Conservation (phyloP, 495 filamentous ascomycete genomes). For the Paragyromitra xinjiangensis region DNA sequence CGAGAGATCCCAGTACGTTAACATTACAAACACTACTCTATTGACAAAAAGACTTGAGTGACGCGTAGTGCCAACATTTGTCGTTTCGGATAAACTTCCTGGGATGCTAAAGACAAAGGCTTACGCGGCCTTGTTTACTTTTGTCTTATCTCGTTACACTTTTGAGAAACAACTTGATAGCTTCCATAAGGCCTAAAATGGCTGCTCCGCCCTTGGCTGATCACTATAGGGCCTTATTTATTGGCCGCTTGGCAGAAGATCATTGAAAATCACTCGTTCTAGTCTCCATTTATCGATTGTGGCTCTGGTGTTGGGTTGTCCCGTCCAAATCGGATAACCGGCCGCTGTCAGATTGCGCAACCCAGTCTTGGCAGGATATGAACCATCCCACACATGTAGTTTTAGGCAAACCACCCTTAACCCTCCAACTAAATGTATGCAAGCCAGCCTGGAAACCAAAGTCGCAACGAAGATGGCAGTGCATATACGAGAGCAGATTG, state of each 20-base stretch:
- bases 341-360: background rate
- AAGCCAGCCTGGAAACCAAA: background rate
- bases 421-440: background rate
- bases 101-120: background rate
- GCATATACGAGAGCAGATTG: background rate
- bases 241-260: background rate
- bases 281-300: background rate
- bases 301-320: background rate
- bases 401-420: background rate
- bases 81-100: constrained; percentile 1
- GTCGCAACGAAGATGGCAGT: background rate
- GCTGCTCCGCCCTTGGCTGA: background rate
- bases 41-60: background rate
- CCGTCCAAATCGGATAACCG: background rate
- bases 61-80: background rate
- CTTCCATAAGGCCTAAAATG: background rate
- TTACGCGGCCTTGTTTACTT: constrained; percentile 15
- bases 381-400: background rate
- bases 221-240: background rate
- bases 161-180: background rate
- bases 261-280: constrained; percentile 2
- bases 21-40: background rate
- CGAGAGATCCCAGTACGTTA: constrained; percentile 5
- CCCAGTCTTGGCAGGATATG: background rate
- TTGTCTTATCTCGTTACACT: background rate